These are phyloP conservation scores for Aspergillus sp. DNA, from an alignment of 2,329 filamentous ascomycete genomes.

Conservation along the genomic window DNA sequence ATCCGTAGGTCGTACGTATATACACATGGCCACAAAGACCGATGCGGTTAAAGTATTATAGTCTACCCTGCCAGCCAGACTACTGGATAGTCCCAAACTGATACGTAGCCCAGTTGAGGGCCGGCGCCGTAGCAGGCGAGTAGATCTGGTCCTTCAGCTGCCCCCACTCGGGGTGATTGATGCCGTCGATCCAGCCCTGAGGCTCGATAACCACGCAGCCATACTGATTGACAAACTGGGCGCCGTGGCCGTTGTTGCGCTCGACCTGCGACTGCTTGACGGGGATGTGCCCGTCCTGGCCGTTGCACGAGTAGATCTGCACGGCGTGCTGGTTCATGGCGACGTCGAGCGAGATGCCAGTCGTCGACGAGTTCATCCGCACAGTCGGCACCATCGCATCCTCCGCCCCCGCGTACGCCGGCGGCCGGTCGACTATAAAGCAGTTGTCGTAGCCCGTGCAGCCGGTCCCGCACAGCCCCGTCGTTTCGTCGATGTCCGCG, in stretches of 20 bases:
- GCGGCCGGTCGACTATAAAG: constrained; percentile 39
- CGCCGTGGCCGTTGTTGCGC: constrained; percentile 43
- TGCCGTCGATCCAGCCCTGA: constrained; percentile 86
- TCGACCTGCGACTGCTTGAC: constrained; percentile 35
- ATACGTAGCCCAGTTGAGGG: constrained; percentile 37
- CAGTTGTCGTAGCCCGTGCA: constrained; percentile 75
- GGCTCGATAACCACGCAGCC: constrained; percentile 87
- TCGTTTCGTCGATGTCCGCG: constrained; percentile 53
- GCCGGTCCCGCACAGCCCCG: constrained; percentile 66
- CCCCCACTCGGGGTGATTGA: constrained; percentile 86
- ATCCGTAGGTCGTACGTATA: too few relatives aligned
- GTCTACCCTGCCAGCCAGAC: background rate
- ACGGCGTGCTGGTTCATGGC: constrained; percentile 77
- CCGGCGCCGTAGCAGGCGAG: constrained; percentile 30
- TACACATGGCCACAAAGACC: too few relatives aligned
- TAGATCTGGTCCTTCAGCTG: constrained; percentile 41
- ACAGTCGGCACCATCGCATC: constrained; percentile 42
- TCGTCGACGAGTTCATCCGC: constrained; percentile 55
- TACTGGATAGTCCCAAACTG: constrained; percentile 29
- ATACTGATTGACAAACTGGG: constrained; percentile 49
- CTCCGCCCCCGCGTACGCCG: constrained; percentile 20
- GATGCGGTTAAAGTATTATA: constrained; percentile 1
- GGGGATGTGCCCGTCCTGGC: constrained; percentile 56
- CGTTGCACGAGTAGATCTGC: constrained; percentile 78
- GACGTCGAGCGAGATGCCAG: constrained; percentile 74